A percentile compares a stretch with the other conserved stretches of the same genome.
Conservation (phyloP, 2,329 filamentous ascomycete genomes). For the Aspergillus clavatus region DNA sequence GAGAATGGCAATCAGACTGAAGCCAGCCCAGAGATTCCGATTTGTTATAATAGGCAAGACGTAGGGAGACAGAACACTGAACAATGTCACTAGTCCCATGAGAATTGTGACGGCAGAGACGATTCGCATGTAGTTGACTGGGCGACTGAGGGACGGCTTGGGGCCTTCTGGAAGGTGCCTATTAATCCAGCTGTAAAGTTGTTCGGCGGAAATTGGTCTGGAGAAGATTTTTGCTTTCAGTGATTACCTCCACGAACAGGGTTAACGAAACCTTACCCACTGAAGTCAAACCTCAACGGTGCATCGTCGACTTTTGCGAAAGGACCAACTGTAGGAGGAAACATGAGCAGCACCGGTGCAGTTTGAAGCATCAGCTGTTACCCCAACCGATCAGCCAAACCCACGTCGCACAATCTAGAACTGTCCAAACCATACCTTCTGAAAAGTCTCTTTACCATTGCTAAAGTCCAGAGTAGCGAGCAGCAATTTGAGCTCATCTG, state of each 20-base stretch:
- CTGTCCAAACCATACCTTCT: conserved; percentile 77
- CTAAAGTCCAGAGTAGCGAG: conserved; percentile 84
- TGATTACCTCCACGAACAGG: neutral
- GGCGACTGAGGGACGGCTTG: conserved; percentile 72
- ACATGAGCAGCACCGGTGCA: conserved; percentile 82
- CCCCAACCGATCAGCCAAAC: conserved; percentile 8
- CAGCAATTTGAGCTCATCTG: conserved; percentile 51
- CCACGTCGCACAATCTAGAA: no score
- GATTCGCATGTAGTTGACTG: conserved; percentile 80
- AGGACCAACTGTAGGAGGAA: conserved; percentile 77
- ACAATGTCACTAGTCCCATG: conserved; percentile 63
- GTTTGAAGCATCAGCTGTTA: conserved; percentile 84
- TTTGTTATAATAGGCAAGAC: conserved; percentile 77
- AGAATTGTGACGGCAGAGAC: conserved; percentile 62
- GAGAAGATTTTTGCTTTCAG: neutral
- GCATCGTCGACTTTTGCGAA: conserved; percentile 65
- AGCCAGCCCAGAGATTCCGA: conserved; percentile 87
- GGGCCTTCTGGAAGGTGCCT: conserved; percentile 73
- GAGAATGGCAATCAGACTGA: conserved; percentile 83
- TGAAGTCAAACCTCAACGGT: conserved; percentile 81
- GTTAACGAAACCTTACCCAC: conserved; percentile 55
- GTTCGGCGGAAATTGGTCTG: conserved; percentile 70
- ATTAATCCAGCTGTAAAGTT: conserved; percentile 71
- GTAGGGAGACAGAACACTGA: conserved; percentile 70
- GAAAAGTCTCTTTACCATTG: conserved; percentile 77